phyloP scores from a whole-genome alignment of 805 yeast species.

The Dipodascopsis tothii region DNA sequence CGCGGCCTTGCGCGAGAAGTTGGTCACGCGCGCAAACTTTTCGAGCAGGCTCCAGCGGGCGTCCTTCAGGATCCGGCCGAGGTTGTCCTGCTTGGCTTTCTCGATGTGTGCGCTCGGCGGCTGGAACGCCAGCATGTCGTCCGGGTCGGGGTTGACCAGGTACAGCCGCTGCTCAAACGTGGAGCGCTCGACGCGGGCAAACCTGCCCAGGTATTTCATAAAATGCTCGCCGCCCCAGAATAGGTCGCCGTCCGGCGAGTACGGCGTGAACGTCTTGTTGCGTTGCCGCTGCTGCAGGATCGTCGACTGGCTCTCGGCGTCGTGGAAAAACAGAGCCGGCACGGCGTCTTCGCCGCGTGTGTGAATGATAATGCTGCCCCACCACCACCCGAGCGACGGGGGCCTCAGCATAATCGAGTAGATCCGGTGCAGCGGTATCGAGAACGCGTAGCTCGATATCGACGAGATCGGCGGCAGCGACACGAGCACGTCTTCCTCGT shows the following conservation, averaged over 20 bases:
- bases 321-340: slow-evolving; percentile 89
- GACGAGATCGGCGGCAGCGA: slow-evolving; percentile 47
- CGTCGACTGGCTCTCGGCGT: slow-evolving; percentile 75
- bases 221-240: slow-evolving; percentile 93
- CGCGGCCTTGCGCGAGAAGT: slow-evolving; percentile 55
- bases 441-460: slow-evolving; percentile 60
- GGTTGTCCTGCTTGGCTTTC: slow-evolving; percentile 29
- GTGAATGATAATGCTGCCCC: slow-evolving; percentile 74
- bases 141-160: slow-evolving; percentile 69
- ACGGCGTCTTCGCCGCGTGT: slow-evolving; percentile 54
- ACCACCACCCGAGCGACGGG: slow-evolving; percentile 86
- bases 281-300: slow-evolving; percentile 50
- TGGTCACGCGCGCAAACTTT: slow-evolving; percentile 70
- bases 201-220: slow-evolving; percentile 44
- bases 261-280: slow-evolving; percentile 66
- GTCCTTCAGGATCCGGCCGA: slow-evolving; percentile 48
- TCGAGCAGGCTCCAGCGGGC: slow-evolving; percentile 86
- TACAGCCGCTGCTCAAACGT: slow-evolving; percentile 64
- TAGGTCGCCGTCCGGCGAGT: slow-evolving; percentile 41
- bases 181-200: slow-evolving; percentile 59
- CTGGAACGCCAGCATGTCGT: slow-evolving; percentile 53
- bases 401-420: slow-evolving; percentile 77
- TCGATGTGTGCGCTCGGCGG: slow-evolving; percentile 38
- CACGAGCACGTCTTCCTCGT: slow-evolving; percentile 34
- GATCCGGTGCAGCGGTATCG: slow-evolving; percentile 49